Evolutionary conservation across 371 early-diverging fungal genomes (phyloP), one percentile per base, ranked within the genome.

Genomic region (Aphelidium insulamus): DNA sequence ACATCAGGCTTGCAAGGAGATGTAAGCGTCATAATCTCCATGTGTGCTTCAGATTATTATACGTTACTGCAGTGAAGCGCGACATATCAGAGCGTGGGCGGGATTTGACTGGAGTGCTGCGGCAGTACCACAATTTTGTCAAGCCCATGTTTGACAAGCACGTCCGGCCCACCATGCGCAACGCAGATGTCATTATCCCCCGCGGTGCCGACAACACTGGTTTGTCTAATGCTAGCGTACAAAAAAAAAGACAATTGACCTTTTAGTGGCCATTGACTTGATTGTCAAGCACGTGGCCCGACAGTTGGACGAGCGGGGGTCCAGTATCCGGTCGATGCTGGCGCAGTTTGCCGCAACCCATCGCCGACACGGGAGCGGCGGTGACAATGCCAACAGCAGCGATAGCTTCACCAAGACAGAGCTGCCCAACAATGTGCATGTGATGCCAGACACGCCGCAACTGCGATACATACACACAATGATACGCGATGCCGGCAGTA

Each of bases 111-210:
- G 83, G 87, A 28, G 69, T 86, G 10, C 50, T 91, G 21, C 59
- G 67, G 54, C 83, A 86, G 68, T 91, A 88, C 52, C 49, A 60
- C 29, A 58, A 71, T 37, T 91, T 80, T 37, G 92, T 91, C 31
- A 91, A 91, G 50, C 86, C 88, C 0, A 62, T 83, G 1, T 86
- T 67, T 46, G 88, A 88, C 39, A 76, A 73, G 22, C 71, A 72
- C 43, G 76, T 91, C 32, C 65, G 69, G 28, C 87, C 84, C 6
- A 85, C 85, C 7, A 77, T 81, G 59, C 72, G 67, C 39, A 68
- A 72, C 39, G 86, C 88, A 12, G 92, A 91, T 51, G 66, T 77
- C 24, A 80, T 84, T 34, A 75, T 85, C 40, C 90, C 90, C 8
- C 67, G 85, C 38, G 86, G 86, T 8, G 50, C 78, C 22, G 85